Base-by-base conservation (phyloP, 2,329 filamentous ascomycete species). In the Hyphodiscus sp. region DNA sequence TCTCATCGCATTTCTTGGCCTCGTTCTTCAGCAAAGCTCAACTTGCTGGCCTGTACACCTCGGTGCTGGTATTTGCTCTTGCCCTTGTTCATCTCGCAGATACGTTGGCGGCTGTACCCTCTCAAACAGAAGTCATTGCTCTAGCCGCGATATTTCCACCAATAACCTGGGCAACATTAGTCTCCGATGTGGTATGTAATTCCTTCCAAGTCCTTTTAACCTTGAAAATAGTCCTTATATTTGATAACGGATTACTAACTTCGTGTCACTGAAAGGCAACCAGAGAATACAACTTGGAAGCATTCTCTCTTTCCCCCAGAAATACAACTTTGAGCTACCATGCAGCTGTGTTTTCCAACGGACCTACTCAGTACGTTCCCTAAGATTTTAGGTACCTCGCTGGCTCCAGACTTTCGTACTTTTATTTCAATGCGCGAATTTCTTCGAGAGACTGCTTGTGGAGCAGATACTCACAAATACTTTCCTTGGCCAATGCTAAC, bases 21-120 rank as follows among this genome's bases (percentile, higher is more conserved):
- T 76, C 78, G 16, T 79, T 86, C 61, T 86, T 86, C 68, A 76
- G 73, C 56, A 83, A 81, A 60, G 77, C 82, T 1, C 82, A 86
- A 57, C 73, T 86, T 11, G 82, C 79, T 38, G 82, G 83, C 23
- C 83, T 85, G 54, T 77, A 80, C 1, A 74, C 79, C n/a, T 79
- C 80, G 8, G 80, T 85, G 38, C 68, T 77, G 15, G 77, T 76
- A 0, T 76, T 86, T 46, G 66, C 83, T 6, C 67, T 86, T 5
- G 82, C 81, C 2, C 77, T 86, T 55, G 71, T 85, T 43, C 78
- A 81, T 2, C 80, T 86, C 63, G 75, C 84, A 33, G 56, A 56
- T 6, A 46, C 55, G 9, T 42, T 63, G 11, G 54, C 50, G 7
- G 19, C 20, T 23, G 43, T 20, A 19, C 46, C 54, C 5, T 26